Percentiles rank a stretch among this genome's conserved stretches.
Conservation (phyloP, 2,329 filamentous ascomycete genomes). For the Sclerotinia spermophila region DNA sequence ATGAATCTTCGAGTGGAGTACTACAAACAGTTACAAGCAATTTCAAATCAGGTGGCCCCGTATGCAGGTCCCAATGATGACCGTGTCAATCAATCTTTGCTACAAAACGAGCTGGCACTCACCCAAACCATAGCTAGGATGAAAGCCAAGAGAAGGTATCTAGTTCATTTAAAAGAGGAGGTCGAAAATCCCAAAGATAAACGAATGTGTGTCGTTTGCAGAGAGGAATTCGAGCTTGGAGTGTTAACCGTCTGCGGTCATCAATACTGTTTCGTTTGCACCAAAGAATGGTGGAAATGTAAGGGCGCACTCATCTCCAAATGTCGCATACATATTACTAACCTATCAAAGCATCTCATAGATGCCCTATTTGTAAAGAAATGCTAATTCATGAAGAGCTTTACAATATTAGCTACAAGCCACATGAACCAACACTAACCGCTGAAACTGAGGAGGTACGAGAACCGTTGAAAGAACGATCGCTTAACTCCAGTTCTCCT, state of each 20-base stretch:
- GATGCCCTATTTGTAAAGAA: conserved; percentile 65
- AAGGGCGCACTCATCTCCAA: neutral
- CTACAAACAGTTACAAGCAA: conserved; percentile 81
- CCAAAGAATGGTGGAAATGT: conserved; percentile 66
- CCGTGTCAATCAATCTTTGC: conserved; percentile 41
- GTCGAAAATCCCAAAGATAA: conserved; percentile 56
- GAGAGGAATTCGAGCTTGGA: conserved; percentile 70
- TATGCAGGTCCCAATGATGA: conserved; percentile 54
- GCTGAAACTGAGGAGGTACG: conserved; percentile 56
- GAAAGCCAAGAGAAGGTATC: conserved; percentile 73
- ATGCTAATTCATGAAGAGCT: conserved; percentile 63
- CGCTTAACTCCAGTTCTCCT: conserved; percentile 21
- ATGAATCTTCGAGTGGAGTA: conserved; percentile 88
- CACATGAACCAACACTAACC: conserved; percentile 57
- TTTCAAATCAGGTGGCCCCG: conserved; percentile 83
- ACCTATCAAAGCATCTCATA: conserved; percentile 16
- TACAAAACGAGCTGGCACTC: conserved; percentile 57
- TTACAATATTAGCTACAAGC: conserved; percentile 81
- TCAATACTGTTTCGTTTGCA: conserved; percentile 86
- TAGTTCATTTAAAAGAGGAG: conserved; percentile 41
- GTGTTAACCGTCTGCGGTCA: conserved; percentile 86
- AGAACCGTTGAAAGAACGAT: conserved; percentile 32
- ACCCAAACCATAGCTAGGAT: conserved; percentile 56
- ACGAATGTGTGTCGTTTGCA: conserved; percentile 82
- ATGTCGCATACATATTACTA: neutral